Percentiles rank a stretch among this genome's conserved stretches.
Evolutionary conservation across 73 alveolate species (phyloP).

Genomic region (Symbiodinium pilosum): DNA sequence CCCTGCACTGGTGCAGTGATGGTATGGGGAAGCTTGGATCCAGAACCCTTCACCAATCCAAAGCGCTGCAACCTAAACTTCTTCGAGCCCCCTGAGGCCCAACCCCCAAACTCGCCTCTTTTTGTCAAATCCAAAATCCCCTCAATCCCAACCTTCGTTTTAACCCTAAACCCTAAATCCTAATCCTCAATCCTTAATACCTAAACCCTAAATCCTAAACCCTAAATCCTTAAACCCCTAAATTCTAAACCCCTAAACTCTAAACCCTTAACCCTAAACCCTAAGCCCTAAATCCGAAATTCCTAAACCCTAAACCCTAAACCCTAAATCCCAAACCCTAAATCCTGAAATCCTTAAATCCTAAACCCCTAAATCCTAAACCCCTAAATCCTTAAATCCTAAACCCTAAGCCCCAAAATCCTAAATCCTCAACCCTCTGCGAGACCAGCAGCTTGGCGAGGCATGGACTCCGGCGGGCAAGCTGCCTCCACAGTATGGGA

Average conservation of each 20-base stretch:
- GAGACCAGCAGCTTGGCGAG: too few species aligned
- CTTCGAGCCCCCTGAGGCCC: neutral
- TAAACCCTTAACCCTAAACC: too few species aligned
- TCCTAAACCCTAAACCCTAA: neutral
- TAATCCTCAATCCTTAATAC: neutral
- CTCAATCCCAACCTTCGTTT: neutral
- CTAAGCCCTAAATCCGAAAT: too few species aligned
- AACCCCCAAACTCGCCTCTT: neutral
- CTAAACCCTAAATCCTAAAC: neutral
- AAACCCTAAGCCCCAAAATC: too few species aligned
- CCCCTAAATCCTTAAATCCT: too few species aligned
- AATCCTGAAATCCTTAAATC: neutral
- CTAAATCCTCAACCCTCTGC: too few species aligned
- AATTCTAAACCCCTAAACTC: neutral
- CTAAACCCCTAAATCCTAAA: too few species aligned
- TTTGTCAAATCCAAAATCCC: neutral
- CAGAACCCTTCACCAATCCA: neutral
- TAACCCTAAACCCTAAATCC: neutral
- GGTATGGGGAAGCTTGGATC: neutral
- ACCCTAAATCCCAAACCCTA: too few species aligned
- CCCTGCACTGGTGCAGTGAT: too few species aligned
- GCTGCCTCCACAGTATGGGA: slow-evolving; percentile 18
- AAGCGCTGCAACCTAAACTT: neutral
- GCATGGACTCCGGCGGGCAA: neutral
- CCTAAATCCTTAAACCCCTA: too few species aligned